Percentiles rank a stretch among this genome's conserved stretches.
These are phyloP conservation scores for Polytrichum commune DNA, from an alignment of 225 moss, liverwort and hornwort genomes.

Conservation along the genomic window DNA sequence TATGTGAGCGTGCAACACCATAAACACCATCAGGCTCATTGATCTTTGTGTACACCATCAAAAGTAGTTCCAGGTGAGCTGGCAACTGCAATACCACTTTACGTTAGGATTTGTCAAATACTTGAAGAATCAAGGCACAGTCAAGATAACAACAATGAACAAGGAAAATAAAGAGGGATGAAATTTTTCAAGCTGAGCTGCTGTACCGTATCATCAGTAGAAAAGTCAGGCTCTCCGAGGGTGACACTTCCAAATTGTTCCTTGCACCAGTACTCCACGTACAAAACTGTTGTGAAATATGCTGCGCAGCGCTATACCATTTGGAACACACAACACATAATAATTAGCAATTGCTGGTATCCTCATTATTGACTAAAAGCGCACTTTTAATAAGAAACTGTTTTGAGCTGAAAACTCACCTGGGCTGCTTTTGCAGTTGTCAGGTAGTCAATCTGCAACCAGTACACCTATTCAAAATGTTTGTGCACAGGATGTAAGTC, in stretches of 20 bases:
- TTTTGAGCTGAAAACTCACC: constrained; percentile 40
- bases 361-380: too few relatives aligned
- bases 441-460: constrained; percentile 93
- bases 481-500: too few relatives aligned
- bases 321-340: background rate
- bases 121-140: too few relatives aligned
- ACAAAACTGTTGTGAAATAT: constrained; percentile 84
- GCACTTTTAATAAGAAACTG: background rate
- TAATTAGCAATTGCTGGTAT: too few relatives aligned
- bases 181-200: constrained; percentile 7
- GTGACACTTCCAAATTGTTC: constrained; percentile 78
- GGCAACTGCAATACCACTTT: constrained; percentile 54
- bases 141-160: too few relatives aligned
- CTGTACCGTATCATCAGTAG: constrained; percentile 70
- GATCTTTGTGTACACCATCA: constrained; percentile 86
- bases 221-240: constrained; percentile 97
- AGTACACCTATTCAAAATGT: constrained; percentile 67
- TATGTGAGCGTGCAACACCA: constrained; percentile 92
- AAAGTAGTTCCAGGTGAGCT: constrained; percentile 76
- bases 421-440: constrained; percentile 85
- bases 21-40: constrained; percentile 98
- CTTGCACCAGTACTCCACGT: constrained; percentile 94
- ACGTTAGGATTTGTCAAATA: too few relatives aligned
- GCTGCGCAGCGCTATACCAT: constrained; percentile 78
- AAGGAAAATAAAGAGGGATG: too few relatives aligned